These are phyloP conservation scores for Quercus phellos DNA, from an alignment of 331 rosid genomes.

Conservation along the genomic window DNA sequence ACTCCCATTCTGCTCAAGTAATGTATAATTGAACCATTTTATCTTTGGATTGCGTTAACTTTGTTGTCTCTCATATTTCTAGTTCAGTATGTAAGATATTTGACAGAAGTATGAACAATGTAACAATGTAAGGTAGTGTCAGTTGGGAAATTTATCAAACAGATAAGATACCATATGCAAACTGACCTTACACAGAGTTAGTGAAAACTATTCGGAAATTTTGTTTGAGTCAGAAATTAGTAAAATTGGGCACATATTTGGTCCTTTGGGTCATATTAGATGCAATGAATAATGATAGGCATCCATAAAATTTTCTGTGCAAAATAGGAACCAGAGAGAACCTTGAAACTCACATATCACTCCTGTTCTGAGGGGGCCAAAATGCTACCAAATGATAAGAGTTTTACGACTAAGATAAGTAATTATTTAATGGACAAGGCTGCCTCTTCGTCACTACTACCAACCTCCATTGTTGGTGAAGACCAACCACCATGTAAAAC, in stretches of 20 bases:
- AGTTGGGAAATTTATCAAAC: background rate
- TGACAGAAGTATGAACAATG: background rate
- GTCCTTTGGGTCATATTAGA: background rate
- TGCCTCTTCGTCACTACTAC: background rate
- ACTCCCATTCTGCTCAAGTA: slow-evolving; percentile 82
- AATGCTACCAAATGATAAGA: background rate
- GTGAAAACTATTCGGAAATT: background rate
- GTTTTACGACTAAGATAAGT: background rate
- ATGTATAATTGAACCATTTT: slow-evolving; percentile 25
- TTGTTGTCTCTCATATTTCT: background rate
- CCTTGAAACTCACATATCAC: background rate
- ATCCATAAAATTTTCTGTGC: background rate
- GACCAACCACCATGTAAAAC: background rate
- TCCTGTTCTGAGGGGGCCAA: no score
- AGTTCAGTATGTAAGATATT: background rate
- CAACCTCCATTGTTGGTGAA: background rate
- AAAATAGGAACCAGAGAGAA: no score
- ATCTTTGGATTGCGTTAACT: background rate
- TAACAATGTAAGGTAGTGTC: background rate
- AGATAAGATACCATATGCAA: background rate
- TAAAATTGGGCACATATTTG: background rate
- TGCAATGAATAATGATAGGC: background rate
- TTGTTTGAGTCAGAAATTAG: background rate
- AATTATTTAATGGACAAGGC: background rate
- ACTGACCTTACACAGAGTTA: no score